phyloP scores from a whole-genome alignment of 176 grass and related monocot species.

The Eremochloa ophiuroides region DNA sequence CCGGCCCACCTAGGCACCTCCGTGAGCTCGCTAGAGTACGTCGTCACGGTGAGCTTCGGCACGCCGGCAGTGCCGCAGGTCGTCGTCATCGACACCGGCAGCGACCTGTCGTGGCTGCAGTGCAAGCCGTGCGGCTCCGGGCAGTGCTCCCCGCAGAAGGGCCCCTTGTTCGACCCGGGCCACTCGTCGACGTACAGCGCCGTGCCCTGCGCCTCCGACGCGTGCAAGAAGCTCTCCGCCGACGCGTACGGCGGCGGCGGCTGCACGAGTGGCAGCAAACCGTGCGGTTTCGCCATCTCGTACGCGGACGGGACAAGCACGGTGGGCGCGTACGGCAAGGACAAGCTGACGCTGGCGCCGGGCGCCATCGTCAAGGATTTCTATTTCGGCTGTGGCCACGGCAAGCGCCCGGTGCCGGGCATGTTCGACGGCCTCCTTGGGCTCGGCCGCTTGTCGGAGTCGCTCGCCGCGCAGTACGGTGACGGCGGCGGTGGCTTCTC shows the following conservation, averaged over 20 bases:
- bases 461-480: slow-evolving; percentile 15
- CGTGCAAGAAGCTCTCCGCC: not conserved
- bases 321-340: not conserved
- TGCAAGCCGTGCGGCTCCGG: slow-evolving; percentile 46
- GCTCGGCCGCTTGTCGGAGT: slow-evolving; percentile 30
- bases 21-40: not conserved
- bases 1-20: not conserved
- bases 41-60: not conserved
- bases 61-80: not conserved
- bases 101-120: slow-evolving; percentile 82
- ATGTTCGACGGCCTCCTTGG: slow-evolving; percentile 36
- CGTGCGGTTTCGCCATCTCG: not conserved
- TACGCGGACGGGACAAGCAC: not conserved
- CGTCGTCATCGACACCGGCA: slow-evolving; percentile 59
- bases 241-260: not conserved
- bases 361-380: not conserved
- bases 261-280: slow-evolving; percentile 25
- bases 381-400: not conserved
- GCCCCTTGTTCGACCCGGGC: slow-evolving; percentile 22
- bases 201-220: not conserved
- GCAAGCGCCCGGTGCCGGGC: not conserved
- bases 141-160: slow-evolving; percentile 30
- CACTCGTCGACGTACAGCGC: slow-evolving; percentile 1
- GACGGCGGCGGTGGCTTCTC: not conserved
- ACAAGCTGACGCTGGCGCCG: not conserved